Evolutionary conservation across 2,329 filamentous ascomycete genomes (phyloP).

Genomic region (Bretziella fagacearum): DNA sequence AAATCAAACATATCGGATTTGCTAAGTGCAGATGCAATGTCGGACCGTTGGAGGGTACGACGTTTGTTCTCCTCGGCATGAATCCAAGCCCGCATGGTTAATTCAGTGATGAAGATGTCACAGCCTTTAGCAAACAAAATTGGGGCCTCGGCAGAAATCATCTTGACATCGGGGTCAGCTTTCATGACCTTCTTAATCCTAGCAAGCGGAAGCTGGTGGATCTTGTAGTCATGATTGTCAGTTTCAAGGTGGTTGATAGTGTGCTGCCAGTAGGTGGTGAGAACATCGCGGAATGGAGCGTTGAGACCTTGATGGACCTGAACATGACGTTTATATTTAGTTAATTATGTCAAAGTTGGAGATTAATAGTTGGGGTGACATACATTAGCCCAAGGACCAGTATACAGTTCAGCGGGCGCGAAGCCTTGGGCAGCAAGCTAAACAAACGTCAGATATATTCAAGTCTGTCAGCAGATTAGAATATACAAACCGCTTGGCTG

Average conservation of each 20-base stretch:
- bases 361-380: conserved; percentile 19
- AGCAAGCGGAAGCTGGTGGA: conserved; percentile 90
- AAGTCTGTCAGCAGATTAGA: not conserved
- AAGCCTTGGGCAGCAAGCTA: conserved; percentile 77
- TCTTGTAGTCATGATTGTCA: conserved; percentile 94
- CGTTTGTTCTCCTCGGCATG: conserved; percentile 98
- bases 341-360: not conserved
- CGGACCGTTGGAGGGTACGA: conserved; percentile 81
- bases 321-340: too few relatives aligned
- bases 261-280: conserved; percentile 98
- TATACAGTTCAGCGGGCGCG: conserved; percentile 85
- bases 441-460: not conserved
- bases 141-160: conserved; percentile 96
- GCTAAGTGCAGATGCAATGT: conserved; percentile 86
- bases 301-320: conserved; percentile 90
- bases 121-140: conserved; percentile 97
- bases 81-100: conserved; percentile 99
- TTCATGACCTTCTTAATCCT: conserved; percentile 99
- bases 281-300: conserved; percentile 85
- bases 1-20: conserved; percentile 99
- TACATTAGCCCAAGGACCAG: conserved; percentile 90
- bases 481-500: conserved; percentile 27
- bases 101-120: conserved; percentile 96
- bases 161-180: conserved; percentile 96
- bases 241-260: conserved; percentile 90